phyloP scores from a whole-genome alignment of 1,284 basidiomycete genomes.

The Exobasidium cylindrosporum region DNA sequence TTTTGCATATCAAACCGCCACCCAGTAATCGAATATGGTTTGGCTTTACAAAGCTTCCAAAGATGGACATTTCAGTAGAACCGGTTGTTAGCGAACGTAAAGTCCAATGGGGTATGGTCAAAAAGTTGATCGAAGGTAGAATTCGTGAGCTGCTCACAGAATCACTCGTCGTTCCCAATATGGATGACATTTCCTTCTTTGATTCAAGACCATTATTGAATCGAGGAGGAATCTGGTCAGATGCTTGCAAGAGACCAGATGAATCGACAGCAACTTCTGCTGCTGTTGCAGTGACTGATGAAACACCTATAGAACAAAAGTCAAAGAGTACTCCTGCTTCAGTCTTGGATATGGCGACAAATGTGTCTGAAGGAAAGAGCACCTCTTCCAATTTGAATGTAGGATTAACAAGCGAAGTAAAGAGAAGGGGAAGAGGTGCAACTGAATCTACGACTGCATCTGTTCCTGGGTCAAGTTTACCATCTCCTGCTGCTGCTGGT shows the following conservation, averaged over 20 bases:
- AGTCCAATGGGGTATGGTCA: conserved; percentile 87
- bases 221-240: conserved; percentile 86
- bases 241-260: conserved; percentile 61
- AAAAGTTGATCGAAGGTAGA: conserved; percentile 81
- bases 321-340: conserved; percentile 11
- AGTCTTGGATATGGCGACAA: neutral
- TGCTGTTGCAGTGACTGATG: neutral
- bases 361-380: conserved; percentile 13
- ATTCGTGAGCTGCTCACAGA: conserved; percentile 88
- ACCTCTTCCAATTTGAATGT: neutral
- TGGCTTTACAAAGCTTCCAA: conserved; percentile 87
- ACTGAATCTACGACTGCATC: neutral
- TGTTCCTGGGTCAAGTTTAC: neutral
- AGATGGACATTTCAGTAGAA: conserved; percentile 82
- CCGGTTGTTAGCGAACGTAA: conserved; percentile 87
- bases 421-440: neutral
- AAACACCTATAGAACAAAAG: neutral
- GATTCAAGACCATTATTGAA: conserved; percentile 65
- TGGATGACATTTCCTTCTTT: conserved; percentile 97
- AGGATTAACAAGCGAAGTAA: neutral
- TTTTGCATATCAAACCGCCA: conserved; percentile 88
- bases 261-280: conserved; percentile 9
- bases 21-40: conserved; percentile 96
- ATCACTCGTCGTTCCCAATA: conserved; percentile 89
- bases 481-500: conserved; percentile 16